These are phyloP conservation scores for Trametes cingulata DNA, from an alignment of 768 basidiomycete species.

Conservation along the genomic window DNA sequence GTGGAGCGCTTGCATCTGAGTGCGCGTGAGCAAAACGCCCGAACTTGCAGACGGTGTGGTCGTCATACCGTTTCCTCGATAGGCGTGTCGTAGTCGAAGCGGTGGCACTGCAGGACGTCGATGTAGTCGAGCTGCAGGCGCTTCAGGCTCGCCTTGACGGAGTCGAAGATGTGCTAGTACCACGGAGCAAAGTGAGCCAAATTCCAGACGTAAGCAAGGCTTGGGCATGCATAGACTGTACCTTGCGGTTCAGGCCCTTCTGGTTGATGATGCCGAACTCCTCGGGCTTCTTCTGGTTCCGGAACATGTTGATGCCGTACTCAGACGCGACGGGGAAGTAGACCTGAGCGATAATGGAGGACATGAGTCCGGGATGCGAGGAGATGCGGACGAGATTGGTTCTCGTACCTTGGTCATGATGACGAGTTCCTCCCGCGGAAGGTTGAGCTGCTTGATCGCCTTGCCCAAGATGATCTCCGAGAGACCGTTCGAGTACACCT, in stretches of 20 bases:
- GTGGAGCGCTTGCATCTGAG: constrained; percentile 43
- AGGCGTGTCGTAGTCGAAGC: constrained; percentile 37
- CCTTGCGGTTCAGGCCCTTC: constrained; percentile 39
- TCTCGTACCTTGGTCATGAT: constrained; percentile 48
- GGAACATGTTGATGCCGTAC: neutral
- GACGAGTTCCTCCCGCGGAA: constrained; percentile 50
- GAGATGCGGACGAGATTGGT: too few relatives aligned
- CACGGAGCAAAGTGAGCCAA: too few relatives aligned
- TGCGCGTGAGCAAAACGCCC: neutral
- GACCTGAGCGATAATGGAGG: constrained; percentile 8
- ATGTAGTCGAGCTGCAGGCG: constrained; percentile 54
- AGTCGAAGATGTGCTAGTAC: constrained; percentile 62
- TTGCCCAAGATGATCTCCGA: constrained; percentile 49
- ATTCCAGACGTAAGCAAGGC: too few relatives aligned
- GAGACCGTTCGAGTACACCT: constrained; percentile 42
- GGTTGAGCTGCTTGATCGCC: constrained; percentile 44
- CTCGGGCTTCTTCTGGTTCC: constrained; percentile 5
- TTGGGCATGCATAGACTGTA: constrained; percentile 1
- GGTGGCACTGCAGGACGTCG: constrained; percentile 18
- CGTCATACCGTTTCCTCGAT: constrained; percentile 33
- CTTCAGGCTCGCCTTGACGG: constrained; percentile 44
- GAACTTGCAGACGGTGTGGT: neutral
- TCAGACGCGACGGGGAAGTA: constrained; percentile 16
- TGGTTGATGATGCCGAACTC: constrained; percentile 40
- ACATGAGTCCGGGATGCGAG: neutral